phyloP scores from a whole-genome alignment of 139 green algal species.

The Desmodesmus armatus region DNA sequence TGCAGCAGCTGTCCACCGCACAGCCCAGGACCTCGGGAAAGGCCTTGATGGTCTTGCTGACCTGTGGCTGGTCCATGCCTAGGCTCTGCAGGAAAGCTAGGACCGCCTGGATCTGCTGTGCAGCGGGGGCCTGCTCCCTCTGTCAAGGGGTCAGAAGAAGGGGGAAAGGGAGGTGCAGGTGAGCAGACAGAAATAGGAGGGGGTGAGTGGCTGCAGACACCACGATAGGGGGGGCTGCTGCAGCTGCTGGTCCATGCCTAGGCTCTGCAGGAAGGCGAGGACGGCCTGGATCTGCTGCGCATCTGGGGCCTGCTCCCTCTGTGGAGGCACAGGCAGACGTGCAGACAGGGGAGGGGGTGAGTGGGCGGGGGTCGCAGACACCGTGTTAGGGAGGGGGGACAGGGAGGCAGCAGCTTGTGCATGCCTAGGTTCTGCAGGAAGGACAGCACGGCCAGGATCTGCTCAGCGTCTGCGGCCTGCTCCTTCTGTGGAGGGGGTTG shows the following conservation, averaged over 20 bases:
- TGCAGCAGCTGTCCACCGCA: slow-evolving; percentile 55
- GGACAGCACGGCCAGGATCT: slow-evolving; percentile 29
- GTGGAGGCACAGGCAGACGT: background rate
- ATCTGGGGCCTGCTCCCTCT: slow-evolving; percentile 10
- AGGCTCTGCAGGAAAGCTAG: slow-evolving; percentile 55
- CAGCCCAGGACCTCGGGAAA: slow-evolving; percentile 67
- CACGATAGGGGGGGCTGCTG: no score
- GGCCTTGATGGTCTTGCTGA: slow-evolving; percentile 35
- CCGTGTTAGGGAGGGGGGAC: no score
- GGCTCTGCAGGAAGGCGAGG: no score
- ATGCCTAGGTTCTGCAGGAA: slow-evolving; percentile 59
- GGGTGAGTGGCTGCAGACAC: no score
- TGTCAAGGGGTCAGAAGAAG: no score
- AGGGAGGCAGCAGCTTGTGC: slow-evolving; percentile 28
- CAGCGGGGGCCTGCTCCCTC: background rate
- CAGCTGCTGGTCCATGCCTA: no score
- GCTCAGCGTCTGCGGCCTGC: background rate
- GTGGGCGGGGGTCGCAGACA: no score
- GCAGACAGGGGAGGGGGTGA: background rate
- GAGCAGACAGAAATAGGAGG: no score
- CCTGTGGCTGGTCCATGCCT: slow-evolving; percentile 44
- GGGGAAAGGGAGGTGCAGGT: no score
- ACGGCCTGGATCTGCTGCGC: slow-evolving; percentile 9
- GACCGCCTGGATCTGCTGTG: slow-evolving; percentile 2
- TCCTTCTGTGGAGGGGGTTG: no score